Evolutionary conservation across 225 moss, liverwort and hornwort genomes (phyloP).

Genomic region (Sphagnum contortum): DNA sequence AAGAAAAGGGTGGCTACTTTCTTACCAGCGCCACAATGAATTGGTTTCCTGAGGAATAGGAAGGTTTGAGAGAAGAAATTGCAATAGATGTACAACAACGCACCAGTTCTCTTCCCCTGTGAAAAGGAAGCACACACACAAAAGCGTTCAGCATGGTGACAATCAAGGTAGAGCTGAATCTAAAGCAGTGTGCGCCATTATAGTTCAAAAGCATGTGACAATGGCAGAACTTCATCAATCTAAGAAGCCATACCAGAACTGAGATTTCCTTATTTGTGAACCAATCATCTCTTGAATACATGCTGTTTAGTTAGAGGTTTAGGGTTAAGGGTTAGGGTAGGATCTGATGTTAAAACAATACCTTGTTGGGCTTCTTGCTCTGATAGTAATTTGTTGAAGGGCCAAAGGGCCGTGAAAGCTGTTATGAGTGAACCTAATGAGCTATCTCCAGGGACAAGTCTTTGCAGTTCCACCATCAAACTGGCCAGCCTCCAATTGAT

Average conservation of each 20-base stretch:
- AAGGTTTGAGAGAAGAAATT: slow-evolving; percentile 50
- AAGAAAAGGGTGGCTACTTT: background rate
- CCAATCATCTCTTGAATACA: too few relatives aligned
- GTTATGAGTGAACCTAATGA: slow-evolving; percentile 24
- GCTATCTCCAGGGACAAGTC: slow-evolving; percentile 20
- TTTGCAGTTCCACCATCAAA: slow-evolving; percentile 46
- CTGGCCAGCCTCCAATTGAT: slow-evolving; percentile 39
- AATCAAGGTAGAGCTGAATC: background rate
- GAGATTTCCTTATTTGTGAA: background rate
- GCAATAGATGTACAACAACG: slow-evolving; percentile 27
- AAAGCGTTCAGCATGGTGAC: background rate
- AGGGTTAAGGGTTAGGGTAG: too few relatives aligned
- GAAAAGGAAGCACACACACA: slow-evolving; percentile 8
- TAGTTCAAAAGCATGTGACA: background rate
- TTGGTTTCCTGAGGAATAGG: slow-evolving; percentile 61
- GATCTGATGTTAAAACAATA: background rate
- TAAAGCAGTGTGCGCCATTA: background rate
- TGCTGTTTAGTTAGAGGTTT: too few relatives aligned
- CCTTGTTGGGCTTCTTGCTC: slow-evolving; percentile 23
- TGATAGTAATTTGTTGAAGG: slow-evolving; percentile 9
- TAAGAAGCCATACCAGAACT: too few relatives aligned
- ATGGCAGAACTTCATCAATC: too few relatives aligned
- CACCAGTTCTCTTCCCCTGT: slow-evolving; percentile 26
- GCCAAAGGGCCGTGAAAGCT: slow-evolving; percentile 47
- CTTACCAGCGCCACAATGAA: slow-evolving; percentile 77